Conservation (phyloP, 2,329 filamentous ascomycete species). For the Monosporascus sp. region DNA sequence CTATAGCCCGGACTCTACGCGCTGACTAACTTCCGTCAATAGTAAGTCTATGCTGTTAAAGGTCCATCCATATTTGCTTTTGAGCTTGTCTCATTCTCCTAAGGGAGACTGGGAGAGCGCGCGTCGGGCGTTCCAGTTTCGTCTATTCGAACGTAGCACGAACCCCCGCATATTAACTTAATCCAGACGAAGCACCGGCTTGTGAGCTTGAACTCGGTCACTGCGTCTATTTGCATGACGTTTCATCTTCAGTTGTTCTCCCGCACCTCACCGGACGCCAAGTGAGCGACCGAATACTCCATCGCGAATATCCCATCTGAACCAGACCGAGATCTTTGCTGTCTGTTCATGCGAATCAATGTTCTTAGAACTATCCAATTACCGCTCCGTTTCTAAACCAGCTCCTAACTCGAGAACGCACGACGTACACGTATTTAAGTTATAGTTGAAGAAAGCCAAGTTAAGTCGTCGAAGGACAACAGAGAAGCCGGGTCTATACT, state of each 20-base stretch:
- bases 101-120: too few species aligned
- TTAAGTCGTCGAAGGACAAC: neutral
- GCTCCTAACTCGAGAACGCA: neutral
- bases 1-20: neutral
- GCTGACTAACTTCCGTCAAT: neutral
- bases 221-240: neutral
- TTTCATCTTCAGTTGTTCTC: neutral
- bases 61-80: neutral
- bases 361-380: neutral
- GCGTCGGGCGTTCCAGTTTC: neutral
- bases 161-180: neutral
- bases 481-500: too few species aligned
- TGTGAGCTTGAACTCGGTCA: neutral
- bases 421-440: neutral
- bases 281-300: neutral
- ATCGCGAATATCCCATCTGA: neutral
- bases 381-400: neutral
- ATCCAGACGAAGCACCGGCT: neutral
- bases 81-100: neutral
- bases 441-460: neutral
- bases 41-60: neutral
- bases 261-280: neutral
- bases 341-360: neutral
- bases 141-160: neutral
- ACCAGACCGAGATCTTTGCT: neutral